A percentile compares a stretch with the other conserved stretches of the same genome.
phyloP scores from a whole-genome alignment of 352 stramenopile genomes.

The Globisporangium rhizosaccharum region DNA sequence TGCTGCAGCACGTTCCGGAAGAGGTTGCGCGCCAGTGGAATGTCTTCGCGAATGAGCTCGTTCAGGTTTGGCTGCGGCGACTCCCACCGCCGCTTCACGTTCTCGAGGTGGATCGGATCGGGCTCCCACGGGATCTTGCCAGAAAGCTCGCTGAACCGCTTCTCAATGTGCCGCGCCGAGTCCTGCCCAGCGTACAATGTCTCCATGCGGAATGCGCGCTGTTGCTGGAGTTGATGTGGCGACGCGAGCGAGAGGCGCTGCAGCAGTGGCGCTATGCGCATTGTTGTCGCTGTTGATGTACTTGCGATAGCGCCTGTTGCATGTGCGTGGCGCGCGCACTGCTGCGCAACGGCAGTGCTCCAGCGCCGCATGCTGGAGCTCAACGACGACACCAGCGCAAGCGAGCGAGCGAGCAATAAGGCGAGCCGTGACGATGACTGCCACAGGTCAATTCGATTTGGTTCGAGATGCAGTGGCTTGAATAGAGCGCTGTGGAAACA shows the following conservation, averaged over 20 bases:
- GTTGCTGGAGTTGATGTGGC: background rate
- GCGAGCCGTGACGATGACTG: too few relatives aligned
- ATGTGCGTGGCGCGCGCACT: background rate
- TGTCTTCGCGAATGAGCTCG: slow-evolving; percentile 76
- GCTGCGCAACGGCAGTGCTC: slow-evolving; percentile 2
- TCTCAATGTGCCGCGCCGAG: slow-evolving; percentile 55
- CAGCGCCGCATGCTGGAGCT: slow-evolving; percentile 6
- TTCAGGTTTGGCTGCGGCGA: slow-evolving; percentile 65
- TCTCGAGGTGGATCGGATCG: slow-evolving; percentile 45
- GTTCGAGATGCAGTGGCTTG: background rate
- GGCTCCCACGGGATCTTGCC: slow-evolving; percentile 79
- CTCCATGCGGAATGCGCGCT: slow-evolving; percentile 28
- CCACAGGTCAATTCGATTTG: too few relatives aligned
- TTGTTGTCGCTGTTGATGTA: background rate
- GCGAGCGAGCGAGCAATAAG: too few relatives aligned
- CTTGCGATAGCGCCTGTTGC: background rate
- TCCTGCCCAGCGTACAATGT: slow-evolving; percentile 72
- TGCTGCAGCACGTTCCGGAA: slow-evolving; percentile 81
- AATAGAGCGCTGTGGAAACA: background rate
- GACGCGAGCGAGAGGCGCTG: background rate
- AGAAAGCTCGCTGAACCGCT: slow-evolving; percentile 72
- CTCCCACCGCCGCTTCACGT: slow-evolving; percentile 52
- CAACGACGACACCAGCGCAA: background rate
- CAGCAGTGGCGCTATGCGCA: background rate
- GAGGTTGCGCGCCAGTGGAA: slow-evolving; percentile 57